A percentile compares a stretch with the other conserved stretches of the same genome.
Evolutionary conservation across 495 filamentous ascomycete genomes (phyloP).

Genomic region (Daldinia caldariorum): DNA sequence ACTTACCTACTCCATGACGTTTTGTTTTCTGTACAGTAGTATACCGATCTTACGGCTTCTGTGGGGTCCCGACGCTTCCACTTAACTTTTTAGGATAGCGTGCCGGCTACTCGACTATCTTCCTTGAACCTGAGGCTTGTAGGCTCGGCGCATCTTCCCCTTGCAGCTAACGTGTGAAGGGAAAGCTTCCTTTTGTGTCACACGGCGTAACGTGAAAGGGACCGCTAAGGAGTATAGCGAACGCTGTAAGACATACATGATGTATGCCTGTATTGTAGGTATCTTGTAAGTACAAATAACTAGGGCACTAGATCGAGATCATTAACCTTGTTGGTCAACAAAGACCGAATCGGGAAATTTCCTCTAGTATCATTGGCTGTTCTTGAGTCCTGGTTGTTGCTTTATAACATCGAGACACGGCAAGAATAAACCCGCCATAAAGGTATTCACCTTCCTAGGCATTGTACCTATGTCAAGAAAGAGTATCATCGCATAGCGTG

Average conservation of each 20-base stretch:
- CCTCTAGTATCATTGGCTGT: not conserved
- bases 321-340: not conserved
- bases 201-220: not conserved
- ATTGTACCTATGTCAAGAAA: no score
- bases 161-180: not conserved
- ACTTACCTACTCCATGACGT: conserved; percentile 38
- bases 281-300: no score
- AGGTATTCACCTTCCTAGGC: no score
- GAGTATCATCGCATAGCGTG: no score
- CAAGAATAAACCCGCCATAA: no score
- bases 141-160: conserved; percentile 6
- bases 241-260: not conserved
- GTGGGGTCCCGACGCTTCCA: conserved; percentile 29
- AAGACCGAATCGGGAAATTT: not conserved
- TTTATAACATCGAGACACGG: not conserved
- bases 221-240: not conserved
- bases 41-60: conserved; percentile 21
- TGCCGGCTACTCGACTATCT: conserved; percentile 6
- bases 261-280: no score
- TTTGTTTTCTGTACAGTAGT: conserved; percentile 22
- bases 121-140: no score
- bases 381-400: not conserved
- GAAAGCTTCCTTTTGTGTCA: not conserved
- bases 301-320: no score
- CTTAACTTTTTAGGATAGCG: conserved; percentile 35